Evolutionary conservation across 495 filamentous ascomycete species (phyloP), one percentile per base, ranked within the genome.

Genomic region (Annulohypoxylon bovei): DNA sequence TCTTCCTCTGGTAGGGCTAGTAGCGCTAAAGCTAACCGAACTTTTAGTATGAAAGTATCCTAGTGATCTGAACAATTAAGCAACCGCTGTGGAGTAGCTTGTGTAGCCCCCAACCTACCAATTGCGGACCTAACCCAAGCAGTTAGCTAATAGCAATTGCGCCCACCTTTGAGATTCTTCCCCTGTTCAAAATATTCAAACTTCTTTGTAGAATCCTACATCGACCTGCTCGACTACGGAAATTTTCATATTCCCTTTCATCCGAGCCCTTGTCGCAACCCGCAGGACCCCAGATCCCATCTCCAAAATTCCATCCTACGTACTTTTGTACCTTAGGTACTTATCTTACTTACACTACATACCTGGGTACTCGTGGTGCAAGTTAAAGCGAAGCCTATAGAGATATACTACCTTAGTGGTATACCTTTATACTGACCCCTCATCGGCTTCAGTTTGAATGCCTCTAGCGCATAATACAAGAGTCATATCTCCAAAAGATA

Each of bases 181-280:
- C 32, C 53, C 32, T 56, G 53, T 56, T 39, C 18, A 56, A n/a
- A n/a, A n/a, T n/a, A n/a, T 47, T 62, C 44, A 22, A 25, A 25
- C 22, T 8, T 37, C n/a, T n/a, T n/a, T n/a, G n/a, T n/a, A n/a
- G 55, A 28, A 70, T 70, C 68, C 50, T 55, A 62, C 68, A n/a
- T n/a, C n/a, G n/a, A n/a, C n/a, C n/a, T n/a, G n/a, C 62, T 66
- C n/a, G 8, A 58, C 32, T 28, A 39, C 65, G 65, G 65, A 65
- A 72, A 65, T 68, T 72, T 72, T 68, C 70, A 65, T 68, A 61
- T 68, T 62, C 65, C 70, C 65, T 72, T 68, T 72, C 69, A 68
- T 68, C 70, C 70, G 70, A 65, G 35, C 65, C 70, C 70, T 72
- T 64, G 60, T 47, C 65, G 30, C 28, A 49, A 37, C 55, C 56